Conservation (phyloP, 1,139 yeast species). For the Debaryomycetaceae sp. region DNA sequence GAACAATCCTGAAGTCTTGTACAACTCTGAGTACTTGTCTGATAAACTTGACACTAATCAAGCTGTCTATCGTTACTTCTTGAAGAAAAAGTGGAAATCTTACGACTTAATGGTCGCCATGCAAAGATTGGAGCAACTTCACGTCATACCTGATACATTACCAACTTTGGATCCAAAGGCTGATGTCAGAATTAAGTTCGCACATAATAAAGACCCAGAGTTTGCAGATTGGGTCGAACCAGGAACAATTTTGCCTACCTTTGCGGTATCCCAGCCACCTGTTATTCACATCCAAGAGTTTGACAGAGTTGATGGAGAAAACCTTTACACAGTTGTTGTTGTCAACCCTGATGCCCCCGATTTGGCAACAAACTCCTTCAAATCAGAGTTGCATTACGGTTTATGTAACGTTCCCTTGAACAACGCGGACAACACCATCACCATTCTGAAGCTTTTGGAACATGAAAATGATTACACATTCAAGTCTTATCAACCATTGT, state of each 20-base stretch:
- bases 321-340: slow-evolving; percentile 68
- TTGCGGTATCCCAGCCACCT: slow-evolving; percentile 73
- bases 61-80: slow-evolving; percentile 75
- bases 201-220: slow-evolving; percentile 56
- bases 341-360: slow-evolving; percentile 95
- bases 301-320: slow-evolving; percentile 38
- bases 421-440: slow-evolving; percentile 58
- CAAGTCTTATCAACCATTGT: slow-evolving; percentile 73
- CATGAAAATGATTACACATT: slow-evolving; percentile 43
- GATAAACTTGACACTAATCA: slow-evolving; percentile 59
- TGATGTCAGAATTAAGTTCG: slow-evolving; percentile 73
- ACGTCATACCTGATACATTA: slow-evolving; percentile 88
- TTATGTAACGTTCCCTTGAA: slow-evolving; percentile 64
- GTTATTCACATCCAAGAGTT: slow-evolving; percentile 72
- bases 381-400: slow-evolving; percentile 77
- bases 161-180: slow-evolving; percentile 86
- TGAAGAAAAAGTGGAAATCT: slow-evolving; percentile 69
- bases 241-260: slow-evolving; percentile 70
- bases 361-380: slow-evolving; percentile 60
- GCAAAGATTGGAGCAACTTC: slow-evolving; percentile 87
- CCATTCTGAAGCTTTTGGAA: slow-evolving; percentile 43
- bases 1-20: slow-evolving; percentile 79
- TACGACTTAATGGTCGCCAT: slow-evolving; percentile 67
- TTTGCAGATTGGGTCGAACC: slow-evolving; percentile 67
- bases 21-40: slow-evolving; percentile 49